A percentile compares a stretch with the other conserved stretches of the same genome.
Evolutionary conservation across 2,329 filamentous ascomycete species (phyloP).

Genomic region (Diaporthe amygdali): DNA sequence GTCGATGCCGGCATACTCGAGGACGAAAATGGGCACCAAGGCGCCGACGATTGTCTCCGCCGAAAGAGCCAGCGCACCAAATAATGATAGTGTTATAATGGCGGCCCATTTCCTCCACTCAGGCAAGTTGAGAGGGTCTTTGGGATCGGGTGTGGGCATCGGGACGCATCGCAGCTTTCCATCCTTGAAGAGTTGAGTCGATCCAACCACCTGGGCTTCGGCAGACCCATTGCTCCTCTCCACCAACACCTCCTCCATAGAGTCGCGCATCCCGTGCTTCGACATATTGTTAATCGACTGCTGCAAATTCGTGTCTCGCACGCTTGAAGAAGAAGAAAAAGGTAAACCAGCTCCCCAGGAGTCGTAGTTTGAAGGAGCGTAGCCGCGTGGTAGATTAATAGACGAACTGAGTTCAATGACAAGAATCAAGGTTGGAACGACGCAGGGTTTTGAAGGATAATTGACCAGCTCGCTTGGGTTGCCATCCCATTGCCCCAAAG

Average conservation of each 20-base stretch:
- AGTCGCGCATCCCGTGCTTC: constrained; percentile 12
- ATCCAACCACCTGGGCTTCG: constrained; percentile 26
- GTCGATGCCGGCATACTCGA: constrained; percentile 33
- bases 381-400: background rate
- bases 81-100: constrained; percentile 29
- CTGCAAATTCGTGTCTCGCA: background rate
- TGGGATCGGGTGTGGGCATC: constrained; percentile 22
- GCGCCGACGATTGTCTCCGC: constrained; percentile 29
- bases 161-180: constrained; percentile 27
- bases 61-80: constrained; percentile 30
- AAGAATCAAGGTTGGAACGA: background rate
- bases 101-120: constrained; percentile 32
- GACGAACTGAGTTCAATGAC: background rate
- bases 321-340: background rate
- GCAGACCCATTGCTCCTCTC: background rate
- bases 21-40: constrained; percentile 31
- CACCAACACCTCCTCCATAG: constrained; percentile 21
- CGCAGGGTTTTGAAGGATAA: constrained; percentile 11
- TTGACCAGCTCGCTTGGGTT: constrained; percentile 14
- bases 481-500: constrained; percentile 8
- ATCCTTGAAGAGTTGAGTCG: constrained; percentile 25
- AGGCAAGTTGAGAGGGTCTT: constrained; percentile 31
- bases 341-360: constrained; percentile 4
- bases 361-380: constrained; percentile 12
- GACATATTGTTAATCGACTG: background rate